Percentiles rank a stretch among this genome's conserved stretches.
phyloP scores from a whole-genome alignment of 148 eudicot genomes.

The Nyssa sinensis region DNA sequence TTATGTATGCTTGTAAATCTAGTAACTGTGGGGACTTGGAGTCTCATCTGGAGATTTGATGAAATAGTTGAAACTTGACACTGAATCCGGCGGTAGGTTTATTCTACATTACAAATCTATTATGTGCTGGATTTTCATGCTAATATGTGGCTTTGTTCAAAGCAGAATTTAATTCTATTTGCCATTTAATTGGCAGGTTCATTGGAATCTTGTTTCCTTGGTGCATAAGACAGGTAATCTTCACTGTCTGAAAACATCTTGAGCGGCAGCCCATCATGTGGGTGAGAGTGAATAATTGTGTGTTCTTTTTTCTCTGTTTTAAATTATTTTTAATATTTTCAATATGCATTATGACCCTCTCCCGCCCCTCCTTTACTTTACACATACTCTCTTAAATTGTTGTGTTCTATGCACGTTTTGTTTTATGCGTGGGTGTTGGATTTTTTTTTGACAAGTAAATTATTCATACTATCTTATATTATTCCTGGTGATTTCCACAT shows the following conservation, averaged over 20 bases:
- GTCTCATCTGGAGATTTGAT: not conserved
- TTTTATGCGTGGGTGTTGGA: too few species aligned
- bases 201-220: not conserved
- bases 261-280: not conserved
- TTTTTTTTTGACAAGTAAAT: too few species aligned
- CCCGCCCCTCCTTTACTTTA: too few species aligned
- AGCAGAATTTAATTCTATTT: not conserved
- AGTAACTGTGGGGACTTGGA: slow-evolving; percentile 5
- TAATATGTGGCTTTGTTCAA: not conserved
- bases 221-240: slow-evolving; percentile 1
- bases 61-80: not conserved
- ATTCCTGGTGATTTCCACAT: too few species aligned
- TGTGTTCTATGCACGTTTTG: too few species aligned
- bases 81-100: slow-evolving; percentile 1
- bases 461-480: too few species aligned
- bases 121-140: not conserved
- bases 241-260: not conserved
- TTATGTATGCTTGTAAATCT: not conserved
- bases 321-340: too few species aligned
- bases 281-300: not conserved
- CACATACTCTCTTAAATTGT: too few species aligned
- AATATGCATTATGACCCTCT: too few species aligned
- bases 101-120: not conserved
- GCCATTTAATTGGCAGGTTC: slow-evolving; percentile 7
- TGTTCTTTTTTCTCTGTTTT: slow-evolving; percentile 4